Conservation (phyloP, 73 alveolate genomes). For the Paramecium pentaurelia region DNA sequence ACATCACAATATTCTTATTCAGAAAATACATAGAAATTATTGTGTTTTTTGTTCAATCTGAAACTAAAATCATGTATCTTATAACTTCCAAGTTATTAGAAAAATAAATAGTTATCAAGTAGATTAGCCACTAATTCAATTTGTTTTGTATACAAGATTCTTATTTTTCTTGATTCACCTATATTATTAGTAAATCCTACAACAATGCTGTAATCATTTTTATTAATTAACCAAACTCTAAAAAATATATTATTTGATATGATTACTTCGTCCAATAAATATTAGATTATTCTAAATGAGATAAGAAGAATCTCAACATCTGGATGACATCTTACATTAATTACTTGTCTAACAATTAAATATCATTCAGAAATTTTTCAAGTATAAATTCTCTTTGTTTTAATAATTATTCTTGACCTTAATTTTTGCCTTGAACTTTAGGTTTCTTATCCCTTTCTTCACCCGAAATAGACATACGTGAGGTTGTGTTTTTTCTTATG, state of each 20-base stretch:
- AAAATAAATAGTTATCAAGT: neutral
- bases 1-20: conserved; percentile 42
- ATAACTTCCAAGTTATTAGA: neutral
- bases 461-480: neutral
- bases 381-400: conserved; percentile 13
- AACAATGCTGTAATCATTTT: conserved; percentile 10
- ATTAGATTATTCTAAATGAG: conserved; percentile 22
- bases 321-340: neutral
- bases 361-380: conserved; percentile 2
- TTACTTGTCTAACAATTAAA: neutral
- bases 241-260: neutral
- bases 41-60: neutral
- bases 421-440: neutral
- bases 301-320: neutral
- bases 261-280: conserved; percentile 37
- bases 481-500: neutral
- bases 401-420: neutral
- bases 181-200: conserved; percentile 2
- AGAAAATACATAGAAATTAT: neutral
- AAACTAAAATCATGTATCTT: conserved; percentile 9
- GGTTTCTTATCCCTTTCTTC: neutral
- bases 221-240: conserved; percentile 33
- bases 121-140: neutral
- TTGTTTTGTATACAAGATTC: neutral
- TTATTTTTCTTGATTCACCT: conserved; percentile 7